These are phyloP conservation scores for Pyrus pyrifolia DNA, from an alignment of 306 rosid genomes.

Conservation along the genomic window DNA sequence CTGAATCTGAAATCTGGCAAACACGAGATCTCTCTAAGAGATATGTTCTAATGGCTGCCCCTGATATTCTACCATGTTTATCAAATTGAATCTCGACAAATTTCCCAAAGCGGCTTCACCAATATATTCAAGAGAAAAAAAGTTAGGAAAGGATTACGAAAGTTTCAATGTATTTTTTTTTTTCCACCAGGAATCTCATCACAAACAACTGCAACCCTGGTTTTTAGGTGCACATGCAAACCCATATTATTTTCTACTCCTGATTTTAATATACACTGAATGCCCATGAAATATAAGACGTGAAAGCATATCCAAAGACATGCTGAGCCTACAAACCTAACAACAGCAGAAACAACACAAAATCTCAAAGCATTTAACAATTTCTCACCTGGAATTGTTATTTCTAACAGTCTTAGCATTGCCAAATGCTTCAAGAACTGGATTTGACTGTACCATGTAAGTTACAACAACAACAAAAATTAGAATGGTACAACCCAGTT, in stretches of 20 bases:
- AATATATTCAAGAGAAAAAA: constrained; percentile 28
- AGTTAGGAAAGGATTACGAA: constrained; percentile 17
- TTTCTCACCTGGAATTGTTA: constrained; percentile 81
- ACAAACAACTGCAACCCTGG: not conserved
- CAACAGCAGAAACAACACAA: not conserved
- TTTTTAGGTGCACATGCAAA: not conserved
- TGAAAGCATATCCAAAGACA: not conserved
- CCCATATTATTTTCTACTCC: not conserved
- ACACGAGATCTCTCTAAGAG: constrained; percentile 90
- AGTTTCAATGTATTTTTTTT: not conserved
- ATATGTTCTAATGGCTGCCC: constrained; percentile 94
- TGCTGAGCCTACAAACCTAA: not conserved
- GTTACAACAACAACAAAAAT: not conserved
- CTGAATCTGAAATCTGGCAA: constrained; percentile 89
- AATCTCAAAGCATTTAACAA: not conserved
- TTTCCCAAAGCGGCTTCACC: constrained; percentile 87
- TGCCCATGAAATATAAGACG: not conserved
- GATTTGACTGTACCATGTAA: constrained; percentile 68
- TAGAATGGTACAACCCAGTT: not conserved
- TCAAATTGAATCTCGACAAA: constrained; percentile 91
- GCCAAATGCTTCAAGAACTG: constrained; percentile 98
- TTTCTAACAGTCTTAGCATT: constrained; percentile 86
- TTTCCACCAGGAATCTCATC: not conserved
- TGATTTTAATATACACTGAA: not conserved
- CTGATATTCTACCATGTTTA: constrained; percentile 68